Percentiles rank a stretch among this genome's conserved stretches.
phyloP scores from a whole-genome alignment of 78 protist genomes.

The Mastigamoeba balamuthi region DNA sequence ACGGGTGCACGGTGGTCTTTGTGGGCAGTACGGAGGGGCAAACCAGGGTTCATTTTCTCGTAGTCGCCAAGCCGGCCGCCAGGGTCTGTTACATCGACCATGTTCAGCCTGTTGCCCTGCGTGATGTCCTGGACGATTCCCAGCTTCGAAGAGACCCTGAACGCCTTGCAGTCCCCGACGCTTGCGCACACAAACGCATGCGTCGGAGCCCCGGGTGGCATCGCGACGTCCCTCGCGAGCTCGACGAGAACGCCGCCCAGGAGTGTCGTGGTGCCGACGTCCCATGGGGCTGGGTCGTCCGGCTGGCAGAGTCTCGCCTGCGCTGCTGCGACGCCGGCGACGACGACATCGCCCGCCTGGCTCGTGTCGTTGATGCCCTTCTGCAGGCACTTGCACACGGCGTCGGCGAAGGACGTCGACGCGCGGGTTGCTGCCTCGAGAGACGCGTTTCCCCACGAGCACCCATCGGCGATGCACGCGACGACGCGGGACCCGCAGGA shows the following conservation, averaged over 20 bases:
- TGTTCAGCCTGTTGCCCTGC: conserved; percentile 34
- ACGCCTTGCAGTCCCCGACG: conserved; percentile 64
- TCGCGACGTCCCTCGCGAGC: conserved; percentile 6
- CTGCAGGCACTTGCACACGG: too few species aligned
- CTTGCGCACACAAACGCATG: conserved; percentile 42
- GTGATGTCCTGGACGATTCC: conserved; percentile 40
- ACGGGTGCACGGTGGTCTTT: too few species aligned
- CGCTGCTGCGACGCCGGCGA: too few species aligned
- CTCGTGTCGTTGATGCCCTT: too few species aligned
- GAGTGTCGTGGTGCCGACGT: conserved; percentile 55
- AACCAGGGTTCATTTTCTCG: conserved; percentile 44
- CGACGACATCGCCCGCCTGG: too few species aligned
- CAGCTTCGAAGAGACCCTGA: not conserved
- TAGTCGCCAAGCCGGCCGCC: conserved; percentile 56
- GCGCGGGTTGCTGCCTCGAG: too few species aligned
- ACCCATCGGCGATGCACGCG: too few species aligned
- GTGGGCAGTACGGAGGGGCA: too few species aligned
- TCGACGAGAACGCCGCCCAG: conserved; percentile 46
- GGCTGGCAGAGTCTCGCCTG: too few species aligned
- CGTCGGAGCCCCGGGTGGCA: conserved; percentile 20
- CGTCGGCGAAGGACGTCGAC: too few species aligned
- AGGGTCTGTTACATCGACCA: conserved; percentile 36
- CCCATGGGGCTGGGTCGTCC: conserved; percentile 35
- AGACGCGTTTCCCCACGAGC: too few species aligned
- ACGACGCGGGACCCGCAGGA: too few species aligned